These are phyloP conservation scores for Colletotrichum sp. DNA, from an alignment of 2,329 filamentous ascomycete species.

Conservation along the genomic window DNA sequence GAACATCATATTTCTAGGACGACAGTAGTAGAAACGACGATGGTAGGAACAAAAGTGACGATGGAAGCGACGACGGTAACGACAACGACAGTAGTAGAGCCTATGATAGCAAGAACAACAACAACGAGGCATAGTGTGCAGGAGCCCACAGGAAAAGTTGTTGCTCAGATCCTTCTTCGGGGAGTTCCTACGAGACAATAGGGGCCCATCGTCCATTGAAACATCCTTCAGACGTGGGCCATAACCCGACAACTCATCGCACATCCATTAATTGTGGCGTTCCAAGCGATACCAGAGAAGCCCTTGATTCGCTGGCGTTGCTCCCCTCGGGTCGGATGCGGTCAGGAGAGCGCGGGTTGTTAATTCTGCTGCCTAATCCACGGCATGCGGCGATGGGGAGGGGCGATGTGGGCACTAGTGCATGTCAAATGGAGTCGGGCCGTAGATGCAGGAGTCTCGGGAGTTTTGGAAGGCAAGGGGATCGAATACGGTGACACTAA, in stretches of 20 bases:
- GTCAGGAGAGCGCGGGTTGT: not conserved
- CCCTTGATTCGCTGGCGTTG: not conserved
- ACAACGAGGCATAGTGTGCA: not conserved
- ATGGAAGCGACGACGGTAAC: not conserved
- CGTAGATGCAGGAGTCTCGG: not conserved
- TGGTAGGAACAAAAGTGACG: not conserved
- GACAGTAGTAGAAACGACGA: not conserved
- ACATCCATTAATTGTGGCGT: not conserved
- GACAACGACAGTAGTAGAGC: not conserved
- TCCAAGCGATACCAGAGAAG: not conserved
- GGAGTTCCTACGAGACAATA: not conserved
- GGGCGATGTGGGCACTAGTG: not conserved
- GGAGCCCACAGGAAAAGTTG: not conserved
- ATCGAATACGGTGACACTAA: not conserved
- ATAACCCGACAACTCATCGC: not conserved
- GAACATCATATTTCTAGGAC: not conserved
- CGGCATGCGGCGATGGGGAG: not conserved
- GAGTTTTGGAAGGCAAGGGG: not conserved
- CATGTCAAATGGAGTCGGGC: not conserved
- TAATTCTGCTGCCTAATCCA: constrained; percentile 15
- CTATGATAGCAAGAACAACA: not conserved
- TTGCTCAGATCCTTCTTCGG: not conserved
- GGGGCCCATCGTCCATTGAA: not conserved
- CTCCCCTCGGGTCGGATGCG: not conserved
- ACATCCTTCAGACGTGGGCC: not conserved